Evolutionary conservation across 805 yeast species (phyloP).

Genomic region (Diddensiella caesifluorescens): DNA sequence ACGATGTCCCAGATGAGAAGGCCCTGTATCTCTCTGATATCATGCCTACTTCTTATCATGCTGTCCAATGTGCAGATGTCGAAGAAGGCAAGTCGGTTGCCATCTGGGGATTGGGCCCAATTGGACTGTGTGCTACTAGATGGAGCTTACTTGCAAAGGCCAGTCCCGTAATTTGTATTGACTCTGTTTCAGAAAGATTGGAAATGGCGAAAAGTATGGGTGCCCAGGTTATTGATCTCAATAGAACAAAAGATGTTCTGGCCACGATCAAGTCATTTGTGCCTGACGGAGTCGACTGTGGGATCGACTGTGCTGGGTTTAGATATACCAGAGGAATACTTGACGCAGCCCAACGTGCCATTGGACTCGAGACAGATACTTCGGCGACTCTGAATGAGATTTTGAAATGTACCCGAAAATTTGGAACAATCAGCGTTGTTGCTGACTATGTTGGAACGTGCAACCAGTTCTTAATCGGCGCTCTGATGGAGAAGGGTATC

Average conservation of each 20-base stretch:
- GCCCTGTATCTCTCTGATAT: conserved; percentile 47
- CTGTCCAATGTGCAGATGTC: conserved; percentile 55
- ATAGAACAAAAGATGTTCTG: not conserved
- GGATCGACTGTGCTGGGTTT: not conserved
- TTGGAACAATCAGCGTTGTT: not conserved
- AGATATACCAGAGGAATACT: not conserved
- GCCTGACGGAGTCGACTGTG: not conserved
- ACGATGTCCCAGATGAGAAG: not conserved
- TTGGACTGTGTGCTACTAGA: conserved; percentile 45
- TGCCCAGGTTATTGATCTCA: not conserved
- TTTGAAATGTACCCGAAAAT: not conserved
- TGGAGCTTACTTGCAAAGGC: not conserved
- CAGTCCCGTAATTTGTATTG: not conserved
- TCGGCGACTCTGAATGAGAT: not conserved
- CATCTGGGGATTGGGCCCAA: conserved; percentile 87
- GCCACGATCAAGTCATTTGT: not conserved
- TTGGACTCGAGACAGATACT: not conserved
- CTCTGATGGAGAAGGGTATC: not conserved
- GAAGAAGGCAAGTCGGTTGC: conserved; percentile 65
- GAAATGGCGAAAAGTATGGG: not conserved
- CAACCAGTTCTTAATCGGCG: not conserved
- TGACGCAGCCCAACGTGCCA: not conserved
- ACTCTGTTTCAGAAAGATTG: not conserved
- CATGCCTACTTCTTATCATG: conserved; percentile 79
- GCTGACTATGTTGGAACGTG: not conserved